Base-by-base conservation (phyloP, 1,284 basidiomycete genomes). In the Boletellus dicymbophilus region DNA sequence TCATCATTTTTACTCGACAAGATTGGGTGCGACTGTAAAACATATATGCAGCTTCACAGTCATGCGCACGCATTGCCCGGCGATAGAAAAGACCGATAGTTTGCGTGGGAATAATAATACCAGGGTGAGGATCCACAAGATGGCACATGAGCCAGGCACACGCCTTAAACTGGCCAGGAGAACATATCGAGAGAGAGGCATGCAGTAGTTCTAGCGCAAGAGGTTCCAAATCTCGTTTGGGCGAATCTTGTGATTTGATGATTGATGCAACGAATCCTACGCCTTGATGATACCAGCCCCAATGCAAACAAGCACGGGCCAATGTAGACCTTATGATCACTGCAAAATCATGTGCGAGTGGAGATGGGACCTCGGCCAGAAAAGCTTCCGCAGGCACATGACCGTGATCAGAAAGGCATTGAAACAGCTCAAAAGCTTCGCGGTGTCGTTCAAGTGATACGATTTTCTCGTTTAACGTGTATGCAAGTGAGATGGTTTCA, bases 231-330 rank as follows among this genome's bases (percentile, higher is more conserved):
- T 58, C 58, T 26, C 53, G 57, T 45, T 62, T 58, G 41, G 72
- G 58, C n/a, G 62, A 55, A 51, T 63, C 56, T 48, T 67, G 56
- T 13, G 65, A 60, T 43, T 62, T 47, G 41, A 78, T 59, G 22
- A 74, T 58, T 6, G 67, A 59, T 0, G 55, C 58, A 44, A 80
- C 60, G 31, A 80, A 61, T 13, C 55, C 57, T 9, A 68, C 62
- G 1, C 77, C 78, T 33, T 74, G 65, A 27, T 59, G 50, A 42
- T 70, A 62, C 77, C 77, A 82, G 31, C 74, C 68, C 75, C 78
- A 81, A 54, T 76, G 68, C 25, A 80, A 55, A 51, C 77, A 76
- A 8, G 82, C 70, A 34, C 73, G 74, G 15, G 77, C 67, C 21
- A 82, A 56, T 2, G 77, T 70, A 13, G 74, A 70, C 16, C 70